A percentile compares a stretch with the other conserved stretches of the same genome.
These are phyloP conservation scores for Bondarzewia mesenterica DNA, from an alignment of 1,284 basidiomycete genomes.

Conservation along the genomic window DNA sequence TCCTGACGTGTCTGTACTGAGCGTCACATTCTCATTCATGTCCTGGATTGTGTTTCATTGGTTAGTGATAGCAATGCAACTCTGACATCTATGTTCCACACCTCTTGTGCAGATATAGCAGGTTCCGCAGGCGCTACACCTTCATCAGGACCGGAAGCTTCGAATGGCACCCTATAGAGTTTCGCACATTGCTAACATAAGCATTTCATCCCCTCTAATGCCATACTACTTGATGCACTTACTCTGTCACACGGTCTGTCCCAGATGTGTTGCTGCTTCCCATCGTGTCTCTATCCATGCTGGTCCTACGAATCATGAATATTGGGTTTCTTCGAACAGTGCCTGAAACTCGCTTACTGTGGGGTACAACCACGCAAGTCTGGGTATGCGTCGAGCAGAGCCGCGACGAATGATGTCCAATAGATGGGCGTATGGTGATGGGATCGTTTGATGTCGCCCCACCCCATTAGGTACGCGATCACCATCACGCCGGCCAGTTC, in stretches of 20 bases:
- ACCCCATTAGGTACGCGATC: conserved; percentile 26
- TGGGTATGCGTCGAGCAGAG: neutral
- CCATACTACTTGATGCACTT: too few species aligned
- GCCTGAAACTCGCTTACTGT: too few species aligned
- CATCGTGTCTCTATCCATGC: too few species aligned
- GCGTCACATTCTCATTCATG: neutral
- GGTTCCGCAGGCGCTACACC: neutral
- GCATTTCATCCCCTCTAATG: neutral
- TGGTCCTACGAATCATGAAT: too few species aligned
- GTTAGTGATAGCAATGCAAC: neutral
- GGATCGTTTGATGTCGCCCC: conserved; percentile 24
- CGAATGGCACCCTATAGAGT: neutral
- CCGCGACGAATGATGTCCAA: conserved; percentile 17
- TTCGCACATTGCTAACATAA: neutral
- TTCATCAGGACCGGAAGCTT: neutral
- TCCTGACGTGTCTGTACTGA: neutral
- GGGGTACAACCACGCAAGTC: neutral
- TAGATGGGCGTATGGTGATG: conserved; percentile 24
- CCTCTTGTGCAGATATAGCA: neutral
- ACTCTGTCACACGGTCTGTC: too few species aligned
- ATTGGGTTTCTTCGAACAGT: too few species aligned
- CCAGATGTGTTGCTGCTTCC: too few species aligned
- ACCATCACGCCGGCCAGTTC: conserved; percentile 28
- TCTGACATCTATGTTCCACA: neutral
- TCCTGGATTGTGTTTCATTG: neutral